These are phyloP conservation scores for Warburgia ugandensis DNA, from an alignment of 164 flowering plant species.

Conservation along the genomic window DNA sequence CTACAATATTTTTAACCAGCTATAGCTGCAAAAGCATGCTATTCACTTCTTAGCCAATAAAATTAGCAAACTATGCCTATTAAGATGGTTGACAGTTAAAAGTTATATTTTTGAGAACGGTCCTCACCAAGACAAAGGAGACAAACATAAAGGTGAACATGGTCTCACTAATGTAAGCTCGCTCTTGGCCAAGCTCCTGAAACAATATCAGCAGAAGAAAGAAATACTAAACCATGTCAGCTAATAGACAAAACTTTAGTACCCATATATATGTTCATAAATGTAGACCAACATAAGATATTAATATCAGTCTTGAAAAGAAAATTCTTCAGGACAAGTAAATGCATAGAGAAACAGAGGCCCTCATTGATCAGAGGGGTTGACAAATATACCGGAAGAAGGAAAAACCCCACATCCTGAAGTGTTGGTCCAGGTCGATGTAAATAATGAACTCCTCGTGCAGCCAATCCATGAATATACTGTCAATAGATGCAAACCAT, in stretches of 20 bases:
- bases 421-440: conserved; percentile 95
- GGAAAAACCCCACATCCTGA: conserved; percentile 82
- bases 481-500: conserved; percentile 20
- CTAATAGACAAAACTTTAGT: background rate
- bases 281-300: background rate
- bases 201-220: conserved; percentile 5
- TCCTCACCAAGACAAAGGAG: conserved; percentile 76
- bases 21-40: no score
- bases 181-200: conserved; percentile 90
- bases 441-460: conserved; percentile 92
- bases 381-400: conserved; percentile 72
- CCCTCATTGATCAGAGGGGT: background rate
- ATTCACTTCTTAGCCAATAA: no score
- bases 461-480: conserved; percentile 98
- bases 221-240: background rate
- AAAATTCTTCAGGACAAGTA: no score
- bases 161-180: conserved; percentile 85
- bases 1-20: no score
- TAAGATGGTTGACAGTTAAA: no score
- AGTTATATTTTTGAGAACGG: conserved; percentile 1
- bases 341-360: background rate
- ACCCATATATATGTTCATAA: background rate
- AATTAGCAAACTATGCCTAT: no score
- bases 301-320: background rate
- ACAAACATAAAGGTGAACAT: conserved; percentile 67